Evolutionary conservation across 352 stramenopile species (phyloP), one percentile per base, ranked within the genome.

Genomic region (Globisporangium radiosum): DNA sequence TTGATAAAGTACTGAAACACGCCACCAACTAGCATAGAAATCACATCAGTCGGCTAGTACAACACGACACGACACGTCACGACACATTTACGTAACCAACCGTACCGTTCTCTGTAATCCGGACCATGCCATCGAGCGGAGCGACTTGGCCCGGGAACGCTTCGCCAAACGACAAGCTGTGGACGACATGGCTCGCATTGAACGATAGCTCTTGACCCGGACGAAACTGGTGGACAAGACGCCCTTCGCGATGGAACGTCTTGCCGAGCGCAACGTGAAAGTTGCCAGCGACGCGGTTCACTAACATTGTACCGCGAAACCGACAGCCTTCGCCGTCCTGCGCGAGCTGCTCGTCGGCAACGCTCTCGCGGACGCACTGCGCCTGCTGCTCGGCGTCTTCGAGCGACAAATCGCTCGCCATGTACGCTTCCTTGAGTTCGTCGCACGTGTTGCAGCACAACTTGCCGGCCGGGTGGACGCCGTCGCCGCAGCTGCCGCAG

Each of bases 401-500:
- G 2, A 94, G 74, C 49, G 81, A 85, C 37, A 85, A 47, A 36
- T 88, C 78, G 49, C 72, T 88, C 39, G 76, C 57, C 43, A 94
- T 88, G 64, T 88, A 92, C 36, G 85, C 85, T 57, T 92, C 85
- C 59, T 94, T 94, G 44, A 94, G 62, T 19, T 92, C 77, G 17
- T 92, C 81, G 64, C 85, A 94, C 56, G 82, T 81, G 67, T 94
- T 94, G 52, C 85, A 94, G 69, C 85, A 94, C 42, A 70, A 75
- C 36, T 86, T 87, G 36, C 75, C 78, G 2, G 73, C 64, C 36
- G 81, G 81, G 61, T 94, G 84, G 48, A 59, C 69, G 14, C 89
- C 93, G 47, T 92, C 90, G 69, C 97, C 99, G 73, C 97, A 99
- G 60, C 87, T 94, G 8, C 94, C 94, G 66, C 97, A 99, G 70